Base-by-base conservation (phyloP, 345 rosid genomes). In the Populus deltoides region DNA sequence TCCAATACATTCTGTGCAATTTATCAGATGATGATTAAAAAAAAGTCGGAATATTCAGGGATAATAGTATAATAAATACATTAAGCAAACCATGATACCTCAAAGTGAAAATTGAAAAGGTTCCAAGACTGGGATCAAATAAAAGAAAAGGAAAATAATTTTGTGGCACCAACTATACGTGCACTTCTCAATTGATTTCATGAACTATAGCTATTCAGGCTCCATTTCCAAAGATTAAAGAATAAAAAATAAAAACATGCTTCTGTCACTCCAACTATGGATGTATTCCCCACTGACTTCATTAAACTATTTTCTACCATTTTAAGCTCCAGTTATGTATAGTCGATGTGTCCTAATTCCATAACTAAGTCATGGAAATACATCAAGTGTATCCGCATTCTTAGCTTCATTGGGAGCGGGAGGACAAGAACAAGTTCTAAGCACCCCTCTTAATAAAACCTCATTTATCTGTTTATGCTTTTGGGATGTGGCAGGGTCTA, bases 1-100 rank as follows among this genome's bases (percentile, higher is more conserved):
- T 96, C 99, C 72, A 96, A 86, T 7, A 92, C 88, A 79, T 88
- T 92, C 99, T 95, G 86, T 55, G 70, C 81, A 83, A 79, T 81
- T 86, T 62, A 76, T 20, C 76, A 85, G 66, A 85, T 39, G 22
- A 77, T 7, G 7, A 66, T 38, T 70, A 79, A 20, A 61, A 38
- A 72, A 75, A 13, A 71, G 68, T 80, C 9, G 77, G 70, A 71
- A 45, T n/a, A 75, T 25, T 35, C 47, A 68, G 43, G 57, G 41
- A 41, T 13, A 39, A 41, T 27, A 78, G 47, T 27, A 33, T 15
- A 35, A 16, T 8, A 38, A 35, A 38, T 15, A 16, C 66, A 36
- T 68, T 49, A 8, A 53, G 36, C 53, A 24, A 69, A 68, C 4
- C 20, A 67, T 24, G 24, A 35, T 15, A 36, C 35, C 59, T 33